phyloP scores from a whole-genome alignment of 2,329 filamentous ascomycete genomes.

The Triangularia verruculosa region DNA sequence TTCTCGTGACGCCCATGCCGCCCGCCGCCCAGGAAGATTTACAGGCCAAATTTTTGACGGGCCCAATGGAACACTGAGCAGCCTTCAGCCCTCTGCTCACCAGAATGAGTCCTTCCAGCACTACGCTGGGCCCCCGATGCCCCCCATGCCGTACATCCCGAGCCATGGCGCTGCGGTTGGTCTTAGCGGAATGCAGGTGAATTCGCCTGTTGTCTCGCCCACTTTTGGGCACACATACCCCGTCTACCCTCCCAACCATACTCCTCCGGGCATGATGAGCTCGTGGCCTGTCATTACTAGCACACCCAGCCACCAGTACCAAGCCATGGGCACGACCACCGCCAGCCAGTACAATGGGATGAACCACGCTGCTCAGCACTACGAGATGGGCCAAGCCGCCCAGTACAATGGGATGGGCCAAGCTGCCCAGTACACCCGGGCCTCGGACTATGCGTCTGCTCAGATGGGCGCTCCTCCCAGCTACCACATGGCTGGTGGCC shows the following conservation, averaged over 20 bases:
- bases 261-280: not conserved
- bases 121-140: not conserved
- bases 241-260: not conserved
- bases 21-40: not conserved
- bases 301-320: not conserved
- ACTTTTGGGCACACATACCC: not conserved
- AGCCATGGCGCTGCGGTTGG: not conserved
- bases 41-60: not conserved
- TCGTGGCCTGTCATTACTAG: not conserved
- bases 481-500: not conserved
- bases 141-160: not conserved
- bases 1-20: not conserved
- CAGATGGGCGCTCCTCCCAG: not conserved
- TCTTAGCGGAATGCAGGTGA: not conserved
- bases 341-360: too few relatives aligned
- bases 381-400: not conserved
- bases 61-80: not conserved
- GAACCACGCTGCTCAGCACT: too few relatives aligned
- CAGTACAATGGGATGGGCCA: not conserved
- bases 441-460: not conserved
- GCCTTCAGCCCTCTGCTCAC: not conserved
- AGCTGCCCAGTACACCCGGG: not conserved
- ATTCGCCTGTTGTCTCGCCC: not conserved
- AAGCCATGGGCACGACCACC: too few relatives aligned
- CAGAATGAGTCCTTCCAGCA: not conserved